Percentiles rank a stretch among this genome's conserved stretches.
Conservation (phyloP, 108 stramenopile species). For the Pseudonitzschia delicatissima region DNA sequence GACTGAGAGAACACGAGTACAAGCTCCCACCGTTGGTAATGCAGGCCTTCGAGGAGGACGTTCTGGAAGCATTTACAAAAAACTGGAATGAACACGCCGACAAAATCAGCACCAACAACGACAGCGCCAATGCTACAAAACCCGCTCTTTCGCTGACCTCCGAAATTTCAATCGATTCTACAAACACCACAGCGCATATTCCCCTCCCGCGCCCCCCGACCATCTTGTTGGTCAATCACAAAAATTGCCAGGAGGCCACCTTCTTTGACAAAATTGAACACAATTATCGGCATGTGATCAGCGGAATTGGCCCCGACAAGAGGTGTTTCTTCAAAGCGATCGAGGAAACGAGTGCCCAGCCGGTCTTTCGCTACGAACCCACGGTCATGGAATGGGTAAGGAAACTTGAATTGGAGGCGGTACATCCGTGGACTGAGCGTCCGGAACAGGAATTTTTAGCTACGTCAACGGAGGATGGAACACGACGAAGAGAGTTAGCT, state of each 20-base stretch:
- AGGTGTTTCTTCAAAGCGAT: neutral
- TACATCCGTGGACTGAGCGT: slow-evolving; percentile 17
- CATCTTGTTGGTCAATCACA: neutral
- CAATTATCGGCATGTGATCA: neutral
- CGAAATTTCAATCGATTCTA: neutral
- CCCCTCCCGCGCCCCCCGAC: neutral
- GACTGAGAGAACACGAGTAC: slow-evolving; percentile 3
- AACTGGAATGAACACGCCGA: slow-evolving; percentile 1
- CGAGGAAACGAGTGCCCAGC: neutral
- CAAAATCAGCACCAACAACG: neutral
- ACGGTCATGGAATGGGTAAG: slow-evolving; percentile 5
- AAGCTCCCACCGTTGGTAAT: slow-evolving; percentile 6
- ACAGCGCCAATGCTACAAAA: neutral
- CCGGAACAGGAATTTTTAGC: slow-evolving; percentile 7
- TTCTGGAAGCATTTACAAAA: slow-evolving; percentile 1
- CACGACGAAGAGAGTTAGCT: neutral
- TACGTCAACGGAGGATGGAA: neutral
- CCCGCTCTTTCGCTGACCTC: neutral
- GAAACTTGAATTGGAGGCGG: slow-evolving; percentile 10
- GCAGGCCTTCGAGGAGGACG: slow-evolving; percentile 6
- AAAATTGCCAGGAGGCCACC: neutral
- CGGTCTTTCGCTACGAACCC: slow-evolving; percentile 5
- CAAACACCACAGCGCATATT: neutral
- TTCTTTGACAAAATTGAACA: slow-evolving; percentile 12
- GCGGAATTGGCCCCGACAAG: slow-evolving; percentile 7